Evolutionary conservation across 345 rosid genomes (phyloP), one percentile per base, ranked within the genome.

Genomic region (Odontarrhena argentea): DNA sequence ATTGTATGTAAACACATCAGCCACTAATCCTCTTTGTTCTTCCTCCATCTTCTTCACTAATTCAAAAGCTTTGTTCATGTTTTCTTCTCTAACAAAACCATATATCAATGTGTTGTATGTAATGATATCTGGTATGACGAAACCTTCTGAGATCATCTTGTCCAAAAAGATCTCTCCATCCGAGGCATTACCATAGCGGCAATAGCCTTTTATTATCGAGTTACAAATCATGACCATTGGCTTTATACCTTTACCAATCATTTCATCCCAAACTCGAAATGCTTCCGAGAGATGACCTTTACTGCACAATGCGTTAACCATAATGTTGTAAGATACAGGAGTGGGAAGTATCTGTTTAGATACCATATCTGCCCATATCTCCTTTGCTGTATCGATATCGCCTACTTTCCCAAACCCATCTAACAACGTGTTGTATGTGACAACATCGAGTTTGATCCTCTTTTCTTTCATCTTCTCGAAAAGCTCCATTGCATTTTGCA

Each of bases 321-420:
- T 40, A 65, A 82, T 87, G 55, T 86, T 74, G 65, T 86, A 87
- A 1, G 96, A 84, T 71, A 89, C 78, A 26, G 82, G 76, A 77
- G 77, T 89, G 2, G 91, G 91, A 30, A 30, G 56, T 62, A 84
- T 79, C 37, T 78, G 65, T 73, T 45, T 73, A 35, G 82, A 73
- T 8, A 82, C 69, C 89, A 89, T 87, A 55, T 77, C 82, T 62
- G 52, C 58, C 92, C 96, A 88, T 47, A 92, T 45, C 60, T 81
- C 67, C 25, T 73, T 76, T 37, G 88, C 89, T 75, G 78, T 83
- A 48, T 80, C 83, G 68, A 89, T 74, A 61, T 88, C 87, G 58
- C 89, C 87, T 37, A 60, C 71, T 76, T 85, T 83, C 75, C 92
- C 85, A 76, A 87, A 89, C 67, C 96, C 96, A 45, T 87, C 92